Evolutionary conservation across 2,329 filamentous ascomycete genomes (phyloP), one percentile per base, ranked within the genome.

Genomic region (Fusarium xylarioides): DNA sequence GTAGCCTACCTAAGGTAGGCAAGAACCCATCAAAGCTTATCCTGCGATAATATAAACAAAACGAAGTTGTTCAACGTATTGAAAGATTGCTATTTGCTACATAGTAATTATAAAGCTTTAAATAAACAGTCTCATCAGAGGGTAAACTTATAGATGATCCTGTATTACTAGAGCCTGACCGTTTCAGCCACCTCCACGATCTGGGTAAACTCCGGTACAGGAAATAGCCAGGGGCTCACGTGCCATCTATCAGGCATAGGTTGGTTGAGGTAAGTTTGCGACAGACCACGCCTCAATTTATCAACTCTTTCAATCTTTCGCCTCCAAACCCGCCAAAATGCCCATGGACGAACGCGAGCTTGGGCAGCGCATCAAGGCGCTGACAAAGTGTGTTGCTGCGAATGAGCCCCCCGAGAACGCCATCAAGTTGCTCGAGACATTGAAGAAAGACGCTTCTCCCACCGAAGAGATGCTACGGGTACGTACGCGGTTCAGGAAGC

Each of bases 381-480:
- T 98, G 79, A 90, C 89, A 77, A 97, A 97, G 85, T 93, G 94
- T 30, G 87, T 93, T 47, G 86, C 87, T 52, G 90, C 91, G 63
- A 93, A 93, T 79, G 93, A 97, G 78, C 90, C 95, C 9, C 80
- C 93, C 32, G 83, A 91, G 44, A 92, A 90, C 68, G 88, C 97
- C 56, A 85, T 97, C 62, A 86, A 88, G 58, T 87, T 98, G 70
- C 86, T 99, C 59, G 91, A 92, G 77, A 90, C 91, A 56, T 87
- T 98, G 43, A 93, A 95, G 84, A 91, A 91, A 78, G 93, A 93
- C 70, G 91, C 95, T 40, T 89, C 90, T 52, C 93, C 95, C 15
- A 96, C 93, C 6, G 96, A 99, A 83, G 94, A 98, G 76, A 89
- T 97, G 76, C 86, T 99, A 74, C 91, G 95, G 79, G 92, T 92